Conservation (phyloP, 1,139 yeast genomes). For the Blastobotrys proliferans region DNA sequence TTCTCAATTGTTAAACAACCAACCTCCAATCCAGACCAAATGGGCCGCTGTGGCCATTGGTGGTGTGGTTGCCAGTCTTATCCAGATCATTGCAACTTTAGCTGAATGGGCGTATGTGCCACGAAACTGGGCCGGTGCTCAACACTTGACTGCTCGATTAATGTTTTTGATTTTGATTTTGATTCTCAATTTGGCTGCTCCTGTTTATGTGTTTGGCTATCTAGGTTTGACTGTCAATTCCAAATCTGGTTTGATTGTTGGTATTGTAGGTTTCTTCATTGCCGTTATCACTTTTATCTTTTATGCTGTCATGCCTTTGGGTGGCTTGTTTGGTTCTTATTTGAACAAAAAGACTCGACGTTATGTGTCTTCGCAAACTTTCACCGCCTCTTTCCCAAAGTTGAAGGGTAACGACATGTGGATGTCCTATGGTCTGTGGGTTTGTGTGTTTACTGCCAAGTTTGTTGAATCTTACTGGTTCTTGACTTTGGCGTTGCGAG, state of each 20-base stretch:
- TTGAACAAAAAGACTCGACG: slow-evolving; percentile 82
- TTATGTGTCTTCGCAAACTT: slow-evolving; percentile 90
- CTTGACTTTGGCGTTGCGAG: slow-evolving; percentile 84
- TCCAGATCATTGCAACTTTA: slow-evolving; percentile 83
- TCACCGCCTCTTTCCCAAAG: slow-evolving; percentile 85
- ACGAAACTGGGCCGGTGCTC: slow-evolving; percentile 99
- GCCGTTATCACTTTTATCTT: slow-evolving; percentile 79
- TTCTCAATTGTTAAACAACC: slow-evolving; percentile 75
- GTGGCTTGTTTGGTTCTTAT: slow-evolving; percentile 92
- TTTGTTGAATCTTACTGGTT: slow-evolving; percentile 88
- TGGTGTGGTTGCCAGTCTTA: slow-evolving; percentile 77
- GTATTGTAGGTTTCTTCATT: slow-evolving; percentile 85
- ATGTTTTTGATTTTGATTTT: slow-evolving; percentile 66
- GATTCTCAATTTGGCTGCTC: slow-evolving; percentile 74
- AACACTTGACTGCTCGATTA: slow-evolving; percentile 86
- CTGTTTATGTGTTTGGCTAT: slow-evolving; percentile 76
- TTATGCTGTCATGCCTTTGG: slow-evolving; percentile 93
- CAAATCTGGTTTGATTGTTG: slow-evolving; percentile 72
- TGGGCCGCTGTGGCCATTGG: slow-evolving; percentile 95
- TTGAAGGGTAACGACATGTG: slow-evolving; percentile 90
- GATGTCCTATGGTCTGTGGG: slow-evolving; percentile 92
- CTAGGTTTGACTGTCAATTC: slow-evolving; percentile 64
- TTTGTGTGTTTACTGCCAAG: slow-evolving; percentile 83
- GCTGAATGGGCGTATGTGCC: slow-evolving; percentile 97
- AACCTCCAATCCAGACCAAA: slow-evolving; percentile 79